phyloP scores from a whole-genome alignment of 2,329 filamentous ascomycete genomes.

The Colletotrichum plurivorum region DNA sequence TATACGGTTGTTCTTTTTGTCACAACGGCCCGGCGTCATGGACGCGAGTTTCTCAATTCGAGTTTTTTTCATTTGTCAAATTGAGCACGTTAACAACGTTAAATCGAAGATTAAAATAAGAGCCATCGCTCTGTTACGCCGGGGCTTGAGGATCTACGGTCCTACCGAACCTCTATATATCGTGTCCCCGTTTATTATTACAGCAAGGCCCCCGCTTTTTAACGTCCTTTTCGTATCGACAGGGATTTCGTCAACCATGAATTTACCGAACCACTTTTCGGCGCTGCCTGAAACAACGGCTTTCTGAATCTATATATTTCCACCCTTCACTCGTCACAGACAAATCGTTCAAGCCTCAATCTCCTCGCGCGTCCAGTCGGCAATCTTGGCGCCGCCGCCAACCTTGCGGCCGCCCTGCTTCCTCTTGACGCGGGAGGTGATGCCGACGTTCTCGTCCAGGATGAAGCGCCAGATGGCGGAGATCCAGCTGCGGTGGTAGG shows the following conservation, averaged over 20 bases:
- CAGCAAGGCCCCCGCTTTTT: background rate
- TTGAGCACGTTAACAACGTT: background rate
- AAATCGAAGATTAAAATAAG: background rate
- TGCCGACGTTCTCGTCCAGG: conserved; percentile 87
- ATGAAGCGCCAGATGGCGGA: conserved; percentile 97
- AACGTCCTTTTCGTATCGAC: conserved; percentile 11
- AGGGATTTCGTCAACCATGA: conserved; percentile 8
- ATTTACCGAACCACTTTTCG: background rate
- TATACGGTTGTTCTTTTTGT: conserved; percentile 37
- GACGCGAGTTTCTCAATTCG: conserved; percentile 39
- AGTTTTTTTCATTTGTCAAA: conserved; percentile 41
- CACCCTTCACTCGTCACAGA: background rate
- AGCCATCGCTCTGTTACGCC: background rate
- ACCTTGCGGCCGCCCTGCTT: conserved; percentile 80
- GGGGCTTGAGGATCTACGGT: background rate
- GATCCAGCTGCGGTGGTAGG: conserved; percentile 90
- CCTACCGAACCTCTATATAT: conserved; percentile 2
- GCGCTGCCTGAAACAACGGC: background rate
- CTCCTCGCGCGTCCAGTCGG: conserved; percentile 76
- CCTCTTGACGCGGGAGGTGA: conserved; percentile 94
- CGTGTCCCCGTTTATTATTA: conserved; percentile 1
- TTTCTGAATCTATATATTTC: background rate
- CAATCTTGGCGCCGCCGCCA: conserved; percentile 57
- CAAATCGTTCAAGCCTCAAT: conserved; percentile 69
- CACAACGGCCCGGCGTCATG: conserved; percentile 35